A percentile compares a stretch with the other conserved stretches of the same genome.
Conservation (phyloP, 2,329 filamentous ascomycete species). For the Corynespora cassiicola region DNA sequence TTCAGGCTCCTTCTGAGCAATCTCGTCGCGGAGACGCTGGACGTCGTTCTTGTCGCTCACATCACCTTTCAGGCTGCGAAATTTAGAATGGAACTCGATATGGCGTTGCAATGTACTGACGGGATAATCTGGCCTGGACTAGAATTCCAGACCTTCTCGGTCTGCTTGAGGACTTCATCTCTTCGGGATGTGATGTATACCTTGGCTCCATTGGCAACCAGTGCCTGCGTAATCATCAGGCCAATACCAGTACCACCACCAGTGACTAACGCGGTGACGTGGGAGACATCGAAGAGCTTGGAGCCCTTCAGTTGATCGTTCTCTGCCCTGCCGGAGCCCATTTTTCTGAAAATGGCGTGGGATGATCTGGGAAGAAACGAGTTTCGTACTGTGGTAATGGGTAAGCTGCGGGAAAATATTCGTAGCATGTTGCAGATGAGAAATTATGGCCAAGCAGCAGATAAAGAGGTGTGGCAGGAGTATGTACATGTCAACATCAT, state of each 20-base stretch:
- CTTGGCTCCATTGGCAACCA: conserved; percentile 67
- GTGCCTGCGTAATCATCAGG: conserved; percentile 70
- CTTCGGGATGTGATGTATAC: conserved; percentile 44
- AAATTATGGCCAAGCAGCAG: conserved; percentile 6
- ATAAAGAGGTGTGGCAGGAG: conserved; percentile 14
- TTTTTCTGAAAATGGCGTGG: conserved; percentile 33
- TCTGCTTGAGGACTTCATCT: conserved; percentile 44
- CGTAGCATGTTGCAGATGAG: conserved; percentile 33
- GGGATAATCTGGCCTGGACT: conserved; percentile 57
- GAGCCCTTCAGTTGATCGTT: conserved; percentile 50
- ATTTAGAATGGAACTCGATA: no score
- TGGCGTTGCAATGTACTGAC: conserved; percentile 25
- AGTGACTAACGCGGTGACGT: conserved; percentile 54
- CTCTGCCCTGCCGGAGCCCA: conserved; percentile 41
- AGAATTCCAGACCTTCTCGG: conserved; percentile 54
- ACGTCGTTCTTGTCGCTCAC: conserved; percentile 59
- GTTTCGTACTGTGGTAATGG: conserved; percentile 9
- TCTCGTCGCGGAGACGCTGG: conserved; percentile 48
- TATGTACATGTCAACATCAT: conserved; percentile 33
- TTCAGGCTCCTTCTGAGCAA: conserved; percentile 54
- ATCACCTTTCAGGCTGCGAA: conserved; percentile 52
- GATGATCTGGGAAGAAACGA: conserved; percentile 18
- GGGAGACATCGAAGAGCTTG: conserved; percentile 54
- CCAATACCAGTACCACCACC: conserved; percentile 58
- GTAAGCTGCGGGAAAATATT: conserved; percentile 32